Evolutionary conservation across 495 filamentous ascomycete genomes (phyloP).

Genomic region (Podospora appendiculata): DNA sequence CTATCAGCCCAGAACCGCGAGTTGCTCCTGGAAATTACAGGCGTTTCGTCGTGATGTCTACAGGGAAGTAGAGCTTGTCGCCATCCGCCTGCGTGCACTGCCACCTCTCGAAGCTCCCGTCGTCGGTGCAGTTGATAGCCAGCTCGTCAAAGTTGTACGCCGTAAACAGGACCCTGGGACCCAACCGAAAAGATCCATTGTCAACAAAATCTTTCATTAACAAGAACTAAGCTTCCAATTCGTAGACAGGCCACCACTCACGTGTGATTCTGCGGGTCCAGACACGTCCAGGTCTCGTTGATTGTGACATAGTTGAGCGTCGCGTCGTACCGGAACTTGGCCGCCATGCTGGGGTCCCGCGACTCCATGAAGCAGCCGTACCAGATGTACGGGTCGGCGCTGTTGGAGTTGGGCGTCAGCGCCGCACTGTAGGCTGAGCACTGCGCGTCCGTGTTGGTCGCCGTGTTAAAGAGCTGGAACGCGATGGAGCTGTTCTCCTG

Average conservation of each 20-base stretch:
- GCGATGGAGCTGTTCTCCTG: neutral
- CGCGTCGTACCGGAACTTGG: constrained; percentile 4
- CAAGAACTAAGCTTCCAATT: neutral
- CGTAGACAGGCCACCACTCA: neutral
- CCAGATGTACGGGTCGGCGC: constrained; percentile 8
- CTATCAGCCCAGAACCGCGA: too few species aligned
- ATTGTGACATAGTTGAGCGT: constrained; percentile 1
- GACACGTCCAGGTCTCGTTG: constrained; percentile 1
- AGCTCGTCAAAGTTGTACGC: neutral
- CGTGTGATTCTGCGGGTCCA: neutral
- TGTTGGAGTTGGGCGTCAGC: constrained; percentile 3
- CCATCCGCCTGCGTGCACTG: neutral
- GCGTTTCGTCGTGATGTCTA: neutral
- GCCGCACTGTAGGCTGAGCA: neutral
- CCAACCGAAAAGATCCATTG: neutral
- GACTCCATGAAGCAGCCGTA: constrained; percentile 1
- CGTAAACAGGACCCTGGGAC: neutral
- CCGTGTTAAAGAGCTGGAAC: constrained; percentile 1
- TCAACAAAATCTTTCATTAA: neutral
- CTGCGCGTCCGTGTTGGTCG: neutral
- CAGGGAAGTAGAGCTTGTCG: neutral
- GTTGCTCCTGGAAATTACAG: neutral
- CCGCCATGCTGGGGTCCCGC: neutral
- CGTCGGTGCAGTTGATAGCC: neutral
- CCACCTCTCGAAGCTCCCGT: neutral